Evolutionary conservation across 805 yeast species (phyloP).

Genomic region (Metschnikowia borealis): DNA sequence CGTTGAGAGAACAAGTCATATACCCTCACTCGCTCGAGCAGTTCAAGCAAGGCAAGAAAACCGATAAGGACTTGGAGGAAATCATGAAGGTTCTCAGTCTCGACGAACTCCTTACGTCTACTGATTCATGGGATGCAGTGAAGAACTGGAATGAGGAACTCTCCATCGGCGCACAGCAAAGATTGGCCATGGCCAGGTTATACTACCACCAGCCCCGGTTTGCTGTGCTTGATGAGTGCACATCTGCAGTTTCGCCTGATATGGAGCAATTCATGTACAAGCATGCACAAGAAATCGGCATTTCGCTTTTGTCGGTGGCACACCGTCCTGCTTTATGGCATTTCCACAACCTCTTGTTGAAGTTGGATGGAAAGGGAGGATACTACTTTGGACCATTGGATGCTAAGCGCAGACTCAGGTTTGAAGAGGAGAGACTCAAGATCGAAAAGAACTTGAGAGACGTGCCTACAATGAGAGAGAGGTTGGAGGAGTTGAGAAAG

Average conservation of each 20-base stretch:
- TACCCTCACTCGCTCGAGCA: constrained; percentile 75
- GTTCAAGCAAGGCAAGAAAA: constrained; percentile 38
- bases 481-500: constrained; percentile 60
- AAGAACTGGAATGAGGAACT: constrained; percentile 88
- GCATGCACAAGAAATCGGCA: constrained; percentile 73
- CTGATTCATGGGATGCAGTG: constrained; percentile 49
- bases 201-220: constrained; percentile 88
- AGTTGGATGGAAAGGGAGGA: constrained; percentile 81
- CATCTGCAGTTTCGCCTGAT: constrained; percentile 87
- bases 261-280: constrained; percentile 87
- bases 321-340: constrained; percentile 92
- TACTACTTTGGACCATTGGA: constrained; percentile 60
- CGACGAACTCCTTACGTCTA: constrained; percentile 46
- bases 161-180: constrained; percentile 88
- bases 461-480: constrained; percentile 60
- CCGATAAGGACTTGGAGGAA: constrained; percentile 48
- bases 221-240: constrained; percentile 94
- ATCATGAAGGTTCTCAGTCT: constrained; percentile 57
- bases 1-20: constrained; percentile 82
- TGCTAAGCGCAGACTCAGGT: constrained; percentile 64
- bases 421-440: constrained; percentile 73
- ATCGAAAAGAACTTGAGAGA: constrained; percentile 70
- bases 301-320: constrained; percentile 84
- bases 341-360: constrained; percentile 77
- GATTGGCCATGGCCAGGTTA: constrained; percentile 88